Evolutionary conservation across 2,329 filamentous ascomycete species (phyloP).

Genomic region (Alternaria postmessia): DNA sequence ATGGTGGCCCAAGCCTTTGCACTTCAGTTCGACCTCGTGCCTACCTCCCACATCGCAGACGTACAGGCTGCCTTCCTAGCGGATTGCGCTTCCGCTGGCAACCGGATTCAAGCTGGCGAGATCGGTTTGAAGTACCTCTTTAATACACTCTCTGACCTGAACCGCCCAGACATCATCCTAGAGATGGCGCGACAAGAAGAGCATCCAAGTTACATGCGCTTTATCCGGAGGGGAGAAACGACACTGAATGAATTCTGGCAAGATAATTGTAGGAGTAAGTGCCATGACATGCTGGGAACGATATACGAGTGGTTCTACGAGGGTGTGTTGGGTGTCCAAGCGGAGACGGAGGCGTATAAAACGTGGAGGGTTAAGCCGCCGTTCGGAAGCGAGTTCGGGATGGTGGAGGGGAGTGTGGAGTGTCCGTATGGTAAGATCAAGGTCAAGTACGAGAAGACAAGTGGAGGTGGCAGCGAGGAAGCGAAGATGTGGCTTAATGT

Average conservation of each 20-base stretch:
- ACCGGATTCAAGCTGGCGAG: constrained; percentile 52
- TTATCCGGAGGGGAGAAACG: constrained; percentile 56
- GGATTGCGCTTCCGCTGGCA: constrained; percentile 29
- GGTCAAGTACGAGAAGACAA: constrained; percentile 28
- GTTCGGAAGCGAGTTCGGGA: constrained; percentile 52
- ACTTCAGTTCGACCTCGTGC: not conserved
- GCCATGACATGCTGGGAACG: constrained; percentile 60
- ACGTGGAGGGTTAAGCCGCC: constrained; percentile 53
- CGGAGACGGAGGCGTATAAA: constrained; percentile 51
- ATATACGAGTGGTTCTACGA: constrained; percentile 61
- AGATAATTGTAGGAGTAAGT: constrained; percentile 55
- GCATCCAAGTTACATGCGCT: constrained; percentile 60
- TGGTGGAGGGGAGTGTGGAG: constrained; percentile 49
- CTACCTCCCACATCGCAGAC: accelerated
- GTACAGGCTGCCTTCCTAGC: not conserved
- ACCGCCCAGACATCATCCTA: constrained; percentile 50
- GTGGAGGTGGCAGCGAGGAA: constrained; percentile 9
- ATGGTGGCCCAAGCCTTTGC: not conserved
- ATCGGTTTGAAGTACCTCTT: constrained; percentile 55
- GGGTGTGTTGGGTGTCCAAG: constrained; percentile 51
- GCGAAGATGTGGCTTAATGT: not conserved
- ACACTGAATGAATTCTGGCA: constrained; percentile 57
- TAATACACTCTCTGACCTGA: constrained; percentile 53
- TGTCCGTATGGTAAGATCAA: constrained; percentile 52
- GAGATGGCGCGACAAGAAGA: constrained; percentile 58